Base-by-base conservation (phyloP, 2,329 filamentous ascomycete species). In the Nemania abortiva region DNA sequence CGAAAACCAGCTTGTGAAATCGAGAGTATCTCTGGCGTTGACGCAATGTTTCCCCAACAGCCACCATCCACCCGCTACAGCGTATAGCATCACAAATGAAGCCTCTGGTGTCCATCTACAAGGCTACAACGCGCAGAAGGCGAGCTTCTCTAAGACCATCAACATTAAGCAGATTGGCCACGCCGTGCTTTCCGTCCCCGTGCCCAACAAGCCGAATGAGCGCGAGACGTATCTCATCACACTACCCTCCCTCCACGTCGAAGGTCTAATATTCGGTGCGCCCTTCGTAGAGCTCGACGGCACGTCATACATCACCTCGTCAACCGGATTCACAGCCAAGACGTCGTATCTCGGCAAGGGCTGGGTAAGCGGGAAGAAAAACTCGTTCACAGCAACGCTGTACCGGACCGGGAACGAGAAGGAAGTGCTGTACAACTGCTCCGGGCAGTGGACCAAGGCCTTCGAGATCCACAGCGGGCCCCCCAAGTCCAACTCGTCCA, bases 51-150 rank as follows among this genome's bases (percentile, higher is more conserved):
- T 9, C 9, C 29, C 3, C 11, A 24, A 61, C 69, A 84, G 82
- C 72, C 85, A 87, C 68, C 85, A 87, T 74, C 85, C 85, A 27
- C 85, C 85, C 20, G 85, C 86, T 52, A 87, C 85, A 2, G 85
- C 85, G 1, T 85, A 86, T 77, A 84, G 85, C 75, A 82, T 87
- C 34, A 74, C 76, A 27, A 82, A 84, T 72, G 71, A 77, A 18
- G 77, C 80, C 13, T 78, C 83, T 63, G 81, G 82, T 10, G 82
- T 87, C 18, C 80, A 83, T 20, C 82, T 84, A 2, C 81, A 86
- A 69, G 85, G 85, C 2, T 87, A 86, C 57, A 85, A 85, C 11
- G 80, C 84, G 7, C 84, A 86, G 10, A 85, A 86, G 74, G 86
- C 86, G 77, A 84, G 82, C 0, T 87, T 87, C 69, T 81, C 81